These are phyloP conservation scores for Gracilaria vermiculophylla DNA, from an alignment of 23 red algal species.

Conservation along the genomic window DNA sequence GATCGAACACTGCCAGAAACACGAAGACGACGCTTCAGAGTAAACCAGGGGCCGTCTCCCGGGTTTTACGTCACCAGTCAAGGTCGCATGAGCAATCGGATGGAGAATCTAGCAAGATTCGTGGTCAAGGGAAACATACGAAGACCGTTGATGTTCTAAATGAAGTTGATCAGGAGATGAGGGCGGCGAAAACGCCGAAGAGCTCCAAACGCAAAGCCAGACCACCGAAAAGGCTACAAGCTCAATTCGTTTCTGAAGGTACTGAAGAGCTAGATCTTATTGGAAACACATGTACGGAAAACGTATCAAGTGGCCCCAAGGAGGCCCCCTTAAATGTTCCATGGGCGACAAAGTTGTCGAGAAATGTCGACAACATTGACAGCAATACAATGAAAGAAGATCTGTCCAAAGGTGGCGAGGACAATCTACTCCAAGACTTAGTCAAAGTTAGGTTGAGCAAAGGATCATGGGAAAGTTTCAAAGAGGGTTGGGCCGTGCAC, in stretches of 20 bases:
- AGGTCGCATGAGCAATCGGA: neutral
- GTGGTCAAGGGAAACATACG: neutral
- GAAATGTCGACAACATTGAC: neutral
- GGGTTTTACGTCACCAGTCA: neutral
- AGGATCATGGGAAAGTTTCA: neutral
- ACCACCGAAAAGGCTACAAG: neutral
- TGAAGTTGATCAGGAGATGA: neutral
- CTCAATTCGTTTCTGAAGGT: neutral
- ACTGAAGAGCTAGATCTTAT: neutral
- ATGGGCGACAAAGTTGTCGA: neutral
- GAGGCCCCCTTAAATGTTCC: too few relatives aligned
- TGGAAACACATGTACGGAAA: neutral
- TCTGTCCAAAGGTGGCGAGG: neutral
- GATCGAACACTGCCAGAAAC: neutral
- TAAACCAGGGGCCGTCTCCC: neutral
- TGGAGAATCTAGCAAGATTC: neutral
- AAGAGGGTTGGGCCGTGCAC: neutral
- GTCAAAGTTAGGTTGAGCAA: neutral
- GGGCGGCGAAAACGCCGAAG: neutral
- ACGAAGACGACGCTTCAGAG: neutral
- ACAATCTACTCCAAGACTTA: neutral
- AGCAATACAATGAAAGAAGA: neutral
- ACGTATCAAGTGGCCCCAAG: neutral
- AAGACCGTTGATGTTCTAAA: neutral
- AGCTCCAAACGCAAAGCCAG: slow-evolving; percentile 4